A percentile compares a stretch with the other conserved stretches of the same genome.
Conservation (phyloP, 805 yeast species). For the Zygotorulaspora florentina region DNA sequence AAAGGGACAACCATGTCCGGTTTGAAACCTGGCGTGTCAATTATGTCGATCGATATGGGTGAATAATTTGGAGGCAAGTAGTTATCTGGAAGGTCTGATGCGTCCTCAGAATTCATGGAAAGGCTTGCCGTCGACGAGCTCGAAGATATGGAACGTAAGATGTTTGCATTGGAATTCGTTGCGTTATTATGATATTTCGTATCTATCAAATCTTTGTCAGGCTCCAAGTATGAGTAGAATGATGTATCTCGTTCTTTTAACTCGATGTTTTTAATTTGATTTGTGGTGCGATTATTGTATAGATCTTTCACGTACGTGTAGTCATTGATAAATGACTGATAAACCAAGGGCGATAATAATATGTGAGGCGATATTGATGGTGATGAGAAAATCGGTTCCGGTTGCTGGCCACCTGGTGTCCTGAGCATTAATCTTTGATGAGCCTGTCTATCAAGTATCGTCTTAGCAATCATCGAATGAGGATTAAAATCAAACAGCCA, state of each 20-base stretch:
- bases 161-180: slow-evolving; percentile 19
- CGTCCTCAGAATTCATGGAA: background rate
- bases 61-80: slow-evolving; percentile 49
- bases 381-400: slow-evolving; percentile 31
- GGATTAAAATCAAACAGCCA: slow-evolving; percentile 55
- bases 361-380: slow-evolving; percentile 31
- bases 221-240: slow-evolving; percentile 12
- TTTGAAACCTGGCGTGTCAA: slow-evolving; percentile 71
- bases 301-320: slow-evolving; percentile 20
- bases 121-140: slow-evolving; percentile 2
- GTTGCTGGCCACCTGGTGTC: slow-evolving; percentile 28
- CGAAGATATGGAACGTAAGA: slow-evolving; percentile 10
- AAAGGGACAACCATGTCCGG: slow-evolving; percentile 69
- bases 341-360: slow-evolving; percentile 38
- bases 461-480: slow-evolving; percentile 34
- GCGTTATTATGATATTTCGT: slow-evolving; percentile 6
- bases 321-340: slow-evolving; percentile 33
- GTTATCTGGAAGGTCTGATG: slow-evolving; percentile 18
- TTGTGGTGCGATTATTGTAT: slow-evolving; percentile 16
- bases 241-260: slow-evolving; percentile 10
- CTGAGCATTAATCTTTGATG: slow-evolving; percentile 38
- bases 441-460: slow-evolving; percentile 46
- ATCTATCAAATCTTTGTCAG: slow-evolving; percentile 2
- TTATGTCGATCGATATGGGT: slow-evolving; percentile 62
- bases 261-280: slow-evolving; percentile 11